Evolutionary conservation across 2,329 filamentous ascomycete species (phyloP).

Genomic region (Daldinia sp.): DNA sequence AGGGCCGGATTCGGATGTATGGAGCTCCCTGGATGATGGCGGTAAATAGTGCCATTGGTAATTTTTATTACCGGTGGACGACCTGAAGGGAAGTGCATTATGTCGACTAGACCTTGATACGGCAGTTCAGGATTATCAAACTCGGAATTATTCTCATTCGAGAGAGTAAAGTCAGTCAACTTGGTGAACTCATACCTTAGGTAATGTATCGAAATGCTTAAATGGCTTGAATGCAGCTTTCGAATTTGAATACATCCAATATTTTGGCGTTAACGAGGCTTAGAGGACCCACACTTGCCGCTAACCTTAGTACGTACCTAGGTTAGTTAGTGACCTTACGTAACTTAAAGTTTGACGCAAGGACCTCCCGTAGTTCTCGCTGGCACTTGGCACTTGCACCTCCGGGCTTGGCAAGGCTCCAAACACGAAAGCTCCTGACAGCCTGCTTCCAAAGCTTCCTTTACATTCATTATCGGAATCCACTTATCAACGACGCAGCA

Average conservation of each 20-base stretch:
- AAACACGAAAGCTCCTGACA: conserved; percentile 45
- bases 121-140: neutral
- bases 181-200: conserved; percentile 2
- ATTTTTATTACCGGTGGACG: conserved; percentile 73
- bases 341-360: conserved; percentile 14
- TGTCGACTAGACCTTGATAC: conserved; percentile 40
- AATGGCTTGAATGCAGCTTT: neutral
- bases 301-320: neutral
- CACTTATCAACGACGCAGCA: conserved; percentile 6
- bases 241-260: conserved; percentile 29
- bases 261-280: conserved; percentile 35
- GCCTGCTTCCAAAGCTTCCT: conserved; percentile 38
- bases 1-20: conserved; percentile 72
- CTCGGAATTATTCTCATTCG: conserved; percentile 5
- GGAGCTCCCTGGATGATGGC: conserved; percentile 68
- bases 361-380: conserved; percentile 26
- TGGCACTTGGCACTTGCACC: conserved; percentile 22
- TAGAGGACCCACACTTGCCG: too few relatives aligned
- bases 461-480: neutral
- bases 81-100: conserved; percentile 50
- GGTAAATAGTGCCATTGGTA: conserved; percentile 83
- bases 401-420: conserved; percentile 41
- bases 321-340: neutral
- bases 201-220: neutral
- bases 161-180: conserved; percentile 8